Conservation (phyloP, 345 rosid genomes). For the Dimocarpus longan region DNA sequence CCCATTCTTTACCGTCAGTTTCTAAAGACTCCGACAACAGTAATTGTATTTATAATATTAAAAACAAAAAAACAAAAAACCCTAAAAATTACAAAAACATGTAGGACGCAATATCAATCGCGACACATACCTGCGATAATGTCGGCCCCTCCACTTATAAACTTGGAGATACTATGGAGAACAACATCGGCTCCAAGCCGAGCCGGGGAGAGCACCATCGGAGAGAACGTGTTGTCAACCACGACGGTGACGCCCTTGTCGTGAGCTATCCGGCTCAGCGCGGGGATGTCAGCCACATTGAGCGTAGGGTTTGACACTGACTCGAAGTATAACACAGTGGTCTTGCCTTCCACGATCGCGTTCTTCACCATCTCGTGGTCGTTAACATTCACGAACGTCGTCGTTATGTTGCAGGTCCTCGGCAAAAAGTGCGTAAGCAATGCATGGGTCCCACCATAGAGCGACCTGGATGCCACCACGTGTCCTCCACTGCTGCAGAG, state of each 20-base stretch:
- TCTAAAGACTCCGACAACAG: too few relatives aligned
- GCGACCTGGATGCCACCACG: slow-evolving; percentile 76
- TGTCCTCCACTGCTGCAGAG: slow-evolving; percentile 96
- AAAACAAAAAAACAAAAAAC: too few relatives aligned
- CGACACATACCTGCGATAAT: slow-evolving; percentile 73
- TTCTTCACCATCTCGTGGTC: slow-evolving; percentile 56
- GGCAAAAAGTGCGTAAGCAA: slow-evolving; percentile 81
- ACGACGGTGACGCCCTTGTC: slow-evolving; percentile 77
- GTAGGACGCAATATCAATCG: too few relatives aligned
- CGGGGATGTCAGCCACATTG: slow-evolving; percentile 75
- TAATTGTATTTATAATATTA: too few relatives aligned
- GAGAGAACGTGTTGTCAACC: slow-evolving; percentile 92
- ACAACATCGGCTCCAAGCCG: slow-evolving; percentile 93
- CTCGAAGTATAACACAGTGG: slow-evolving; percentile 84
- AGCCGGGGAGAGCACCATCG: slow-evolving; percentile 92
- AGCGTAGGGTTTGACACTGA: slow-evolving; percentile 87
- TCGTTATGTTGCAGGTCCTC: slow-evolving; percentile 78
- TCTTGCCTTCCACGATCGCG: slow-evolving; percentile 65
- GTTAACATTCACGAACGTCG: slow-evolving; percentile 75
- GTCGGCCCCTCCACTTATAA: slow-evolving; percentile 96
- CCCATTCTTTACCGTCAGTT: too few relatives aligned
- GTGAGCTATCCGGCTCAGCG: slow-evolving; percentile 75
- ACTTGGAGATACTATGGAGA: slow-evolving; percentile 89
- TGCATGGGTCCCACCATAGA: slow-evolving; percentile 97
- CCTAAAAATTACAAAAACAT: not conserved